Evolutionary conservation across 2,329 filamentous ascomycete species (phyloP), one percentile per base, ranked within the genome.

Genomic region (Didymella segeticola): DNA sequence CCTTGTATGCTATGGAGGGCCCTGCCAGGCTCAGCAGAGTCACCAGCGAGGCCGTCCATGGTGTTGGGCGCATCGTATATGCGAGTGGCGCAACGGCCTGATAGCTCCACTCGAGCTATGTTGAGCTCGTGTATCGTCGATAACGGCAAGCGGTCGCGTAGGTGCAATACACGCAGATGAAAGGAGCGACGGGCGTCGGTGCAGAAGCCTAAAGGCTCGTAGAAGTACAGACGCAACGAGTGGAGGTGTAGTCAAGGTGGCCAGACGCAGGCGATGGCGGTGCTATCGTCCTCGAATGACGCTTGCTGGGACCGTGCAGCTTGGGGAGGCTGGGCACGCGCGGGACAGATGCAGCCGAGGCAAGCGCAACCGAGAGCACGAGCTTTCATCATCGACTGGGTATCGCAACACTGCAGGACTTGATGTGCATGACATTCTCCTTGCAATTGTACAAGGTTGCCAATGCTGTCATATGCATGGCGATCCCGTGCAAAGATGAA

Each of bases 51-150:
- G 63, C 48, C 47, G 65, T 64, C 71, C 71, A 74, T 54, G 60
- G 49, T 53, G 59, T 61, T 61, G 62, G 64, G 63, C 71, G 71
- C 73, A 76, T 76, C 46, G 58, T 64, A 65, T 23, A 34, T 22
- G 58, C 56, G 53, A 52, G 49, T 56, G 59, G 58, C 60, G 62
- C 63, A 62, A 64, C 61, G 53, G 57, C 49, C 50, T 43, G 53
- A 48, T 61, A 70, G 66, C 63, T 65, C 52, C 53, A 54, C 51
- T 39, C 29, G 51, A 49, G 45, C 51, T 54, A 31, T 39, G 51
- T 43, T 29, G 47, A 43, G 43, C 46, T 43, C 38, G 36, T 30
- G 20, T 26, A 30, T 37, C 23, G 27, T 26, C 9, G 29, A 48
- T 20, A 36, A 27, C 37, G 30, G 31, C 45, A 29, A 38, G 38